These are phyloP conservation scores for Solanum phureja DNA, from an alignment of 257 asterid species.

Conservation along the genomic window DNA sequence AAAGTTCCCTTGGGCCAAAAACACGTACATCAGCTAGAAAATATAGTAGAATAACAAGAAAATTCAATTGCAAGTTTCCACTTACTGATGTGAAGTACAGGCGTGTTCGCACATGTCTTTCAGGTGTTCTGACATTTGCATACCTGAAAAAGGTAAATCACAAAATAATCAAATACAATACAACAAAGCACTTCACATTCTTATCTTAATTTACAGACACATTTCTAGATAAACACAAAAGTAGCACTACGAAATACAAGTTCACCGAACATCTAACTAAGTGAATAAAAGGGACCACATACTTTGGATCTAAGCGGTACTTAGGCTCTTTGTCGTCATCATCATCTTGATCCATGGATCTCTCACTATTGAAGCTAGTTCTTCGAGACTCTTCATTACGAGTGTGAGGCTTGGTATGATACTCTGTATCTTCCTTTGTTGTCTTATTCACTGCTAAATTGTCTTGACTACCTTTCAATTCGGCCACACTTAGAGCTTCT, in stretches of 20 bases:
- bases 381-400: conserved; percentile 56
- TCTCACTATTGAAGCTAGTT: conserved; percentile 77
- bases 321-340: conserved; percentile 88
- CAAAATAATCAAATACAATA: neutral
- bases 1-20: neutral
- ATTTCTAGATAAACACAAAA: neutral
- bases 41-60: neutral
- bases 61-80: conserved; percentile 1
- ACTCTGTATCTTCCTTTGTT: conserved; percentile 50
- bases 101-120: conserved; percentile 87
- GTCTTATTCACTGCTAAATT: conserved; percentile 16
- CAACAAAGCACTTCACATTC: neutral
- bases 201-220: neutral
- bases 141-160: conserved; percentile 35
- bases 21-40: neutral
- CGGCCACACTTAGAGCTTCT: conserved; percentile 86
- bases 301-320: conserved; percentile 94
- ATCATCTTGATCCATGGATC: conserved; percentile 74
- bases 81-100: conserved; percentile 91
- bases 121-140: conserved; percentile 84
- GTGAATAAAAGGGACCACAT: neutral
- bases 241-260: neutral
- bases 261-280: neutral
- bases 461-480: conserved; percentile 61
- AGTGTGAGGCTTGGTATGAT: conserved; percentile 29